Evolutionary conservation across 768 basidiomycete species (phyloP).

Genomic region (Boletus vermiculosoides): DNA sequence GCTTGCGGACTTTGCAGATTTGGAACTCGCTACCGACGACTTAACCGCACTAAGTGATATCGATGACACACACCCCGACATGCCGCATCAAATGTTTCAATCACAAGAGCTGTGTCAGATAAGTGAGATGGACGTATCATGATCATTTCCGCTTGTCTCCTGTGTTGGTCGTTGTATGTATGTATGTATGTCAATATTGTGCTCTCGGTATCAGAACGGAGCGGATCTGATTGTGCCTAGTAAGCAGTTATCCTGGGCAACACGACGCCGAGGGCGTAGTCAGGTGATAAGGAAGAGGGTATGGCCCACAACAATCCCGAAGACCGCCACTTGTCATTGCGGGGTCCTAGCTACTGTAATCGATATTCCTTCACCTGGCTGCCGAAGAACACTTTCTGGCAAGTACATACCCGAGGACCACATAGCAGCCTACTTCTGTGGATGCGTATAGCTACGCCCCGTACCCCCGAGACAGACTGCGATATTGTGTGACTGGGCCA

Average conservation of each 20-base stretch:
- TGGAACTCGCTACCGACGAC: conserved; percentile 27
- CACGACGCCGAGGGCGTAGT: background rate
- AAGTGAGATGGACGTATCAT: conserved; percentile 30
- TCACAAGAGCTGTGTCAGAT: background rate
- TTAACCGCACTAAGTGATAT: conserved; percentile 19
- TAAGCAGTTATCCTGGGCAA: background rate
- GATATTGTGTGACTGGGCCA: background rate
- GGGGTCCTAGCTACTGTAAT: no score
- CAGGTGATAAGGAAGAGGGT: background rate
- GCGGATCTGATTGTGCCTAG: background rate
- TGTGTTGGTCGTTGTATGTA: background rate
- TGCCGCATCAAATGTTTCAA: background rate
- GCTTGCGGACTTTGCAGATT: conserved; percentile 47
- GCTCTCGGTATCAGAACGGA: background rate
- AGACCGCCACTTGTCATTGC: no score
- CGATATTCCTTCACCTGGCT: no score
- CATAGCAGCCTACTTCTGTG: no score
- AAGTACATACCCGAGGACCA: no score
- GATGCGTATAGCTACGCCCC: no score
- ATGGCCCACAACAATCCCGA: background rate
- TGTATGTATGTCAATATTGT: conserved; percentile 8
- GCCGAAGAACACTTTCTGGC: no score
- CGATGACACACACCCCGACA: conserved; percentile 13
- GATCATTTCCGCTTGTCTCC: conserved; percentile 1
- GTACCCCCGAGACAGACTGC: no score